Evolutionary conservation across 305 asterid genomes (phyloP), one percentile per base, ranked within the genome.

Genomic region (Plantago lanceolata): DNA sequence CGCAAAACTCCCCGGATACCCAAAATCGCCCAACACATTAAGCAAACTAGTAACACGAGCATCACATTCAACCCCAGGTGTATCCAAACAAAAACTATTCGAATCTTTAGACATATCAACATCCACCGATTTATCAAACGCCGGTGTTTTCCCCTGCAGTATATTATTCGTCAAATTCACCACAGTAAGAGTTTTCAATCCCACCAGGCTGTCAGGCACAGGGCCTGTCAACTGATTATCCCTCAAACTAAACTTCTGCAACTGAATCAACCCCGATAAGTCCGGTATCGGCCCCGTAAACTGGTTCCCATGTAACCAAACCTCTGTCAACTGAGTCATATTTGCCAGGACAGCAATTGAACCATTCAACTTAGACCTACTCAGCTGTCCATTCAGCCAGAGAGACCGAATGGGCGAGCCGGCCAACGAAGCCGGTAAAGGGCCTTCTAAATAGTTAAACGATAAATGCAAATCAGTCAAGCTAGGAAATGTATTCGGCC

Each of bases 241-340:
- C 82, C 96, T 79, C 48, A 93, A 37, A 51, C 80, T 82, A 35
- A 86, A 65, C 29, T 82, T 56, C 72, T 57, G 72, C 84, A 93
- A 64, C 44, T 75, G 78, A 15, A 13, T 29, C 6, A 85, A 63
- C 47, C 67, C 75, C 5, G 92, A 67, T 49, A 93, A 84, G 72
- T 93, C 96, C 12, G 97, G 95, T n/a, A 91, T 69, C 0, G 87
- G 89, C 0, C 98, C 98, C 0, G 87, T 50, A 60, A 91, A 85
- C 1, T 67, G 51, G 59, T 93, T 93, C 3, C 68, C 57, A 20
- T 89, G 95, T 3, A 93, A 59, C 98, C 97, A 93, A 63, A 76
- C 81, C 59, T 80, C 51, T 40, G 70, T 65, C 69, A 93, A 68
- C 0, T 54, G 60, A 2, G 95, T 81, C 95, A 89, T 89, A 71